phyloP scores from a whole-genome alignment of 768 basidiomycete genomes.

The Calvatia gigantea region DNA sequence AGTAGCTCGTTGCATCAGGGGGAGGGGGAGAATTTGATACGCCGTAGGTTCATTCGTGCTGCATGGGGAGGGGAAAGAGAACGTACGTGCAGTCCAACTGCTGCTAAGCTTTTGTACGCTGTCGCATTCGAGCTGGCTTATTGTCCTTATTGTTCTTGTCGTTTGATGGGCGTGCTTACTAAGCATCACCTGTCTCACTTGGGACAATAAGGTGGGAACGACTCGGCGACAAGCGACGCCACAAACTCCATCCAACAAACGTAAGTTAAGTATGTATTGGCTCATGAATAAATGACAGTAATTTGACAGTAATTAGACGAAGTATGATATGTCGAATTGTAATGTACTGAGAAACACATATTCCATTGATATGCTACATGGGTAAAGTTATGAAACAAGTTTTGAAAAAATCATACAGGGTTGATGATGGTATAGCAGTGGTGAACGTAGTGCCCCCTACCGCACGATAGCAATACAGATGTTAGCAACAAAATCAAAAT shows the following conservation, averaged over 20 bases:
- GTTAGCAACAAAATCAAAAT: conserved; percentile 8
- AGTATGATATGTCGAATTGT: not conserved
- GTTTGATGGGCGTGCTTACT: conserved; percentile 16
- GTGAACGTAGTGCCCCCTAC: conserved; percentile 2
- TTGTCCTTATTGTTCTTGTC: conserved; percentile 31
- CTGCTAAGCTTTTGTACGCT: conserved; percentile 19
- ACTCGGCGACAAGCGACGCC: not conserved
- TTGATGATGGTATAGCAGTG: not conserved
- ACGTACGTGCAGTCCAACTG: not conserved
- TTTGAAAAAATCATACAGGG: not conserved
- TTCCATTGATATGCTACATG: conserved; percentile 16
- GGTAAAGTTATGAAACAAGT: conserved; percentile 2
- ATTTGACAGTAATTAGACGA: not conserved
- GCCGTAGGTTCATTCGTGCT: not conserved
- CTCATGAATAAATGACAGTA: not conserved
- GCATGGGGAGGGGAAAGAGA: conserved; percentile 16
- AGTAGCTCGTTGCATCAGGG: not conserved
- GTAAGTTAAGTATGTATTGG: too few relatives aligned
- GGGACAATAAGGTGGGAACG: conserved; percentile 27
- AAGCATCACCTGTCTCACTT: conserved; percentile 16
- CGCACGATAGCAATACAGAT: conserved; percentile 18
- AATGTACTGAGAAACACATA: not conserved
- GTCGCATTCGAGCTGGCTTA: conserved; percentile 16
- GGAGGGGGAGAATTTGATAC: not conserved
- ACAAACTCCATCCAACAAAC: not conserved